Evolutionary conservation across 2,329 filamentous ascomycete genomes (phyloP), one percentile per base, ranked within the genome.

Genomic region (Diaporthe eres): DNA sequence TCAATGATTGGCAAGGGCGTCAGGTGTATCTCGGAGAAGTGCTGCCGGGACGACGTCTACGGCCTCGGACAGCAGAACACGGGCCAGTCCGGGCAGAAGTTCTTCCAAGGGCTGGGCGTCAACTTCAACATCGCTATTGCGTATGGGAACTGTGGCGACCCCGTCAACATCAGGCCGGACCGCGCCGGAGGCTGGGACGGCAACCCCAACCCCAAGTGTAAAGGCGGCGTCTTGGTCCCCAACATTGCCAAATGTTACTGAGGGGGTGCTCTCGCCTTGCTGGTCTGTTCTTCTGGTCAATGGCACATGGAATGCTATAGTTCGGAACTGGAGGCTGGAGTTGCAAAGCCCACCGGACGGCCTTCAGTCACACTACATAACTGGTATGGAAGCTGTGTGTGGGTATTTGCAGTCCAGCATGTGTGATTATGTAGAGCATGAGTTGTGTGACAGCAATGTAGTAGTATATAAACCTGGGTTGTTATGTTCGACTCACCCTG

Each of bases 41-140:
- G 75, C 75, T 77, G 75, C 75, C 39, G 58, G 7, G 47, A 31
- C 2, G 68, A 61, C 25, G 51, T 42, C 22, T 17, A 31, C 7
- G 53, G 51, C 15, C 12, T 49, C 58, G 22, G 34, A 10, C 15
- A 31, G 6, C 15, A 31, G 9, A 60, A 72, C n/a, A 31, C 47
- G 3, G 75, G 73, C 53, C n/a, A 49, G 15, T 75, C 73, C 15
- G 75, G 75, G 22, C 75, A 77, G 53, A 75, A 73, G 55, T 75
- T 77, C 47, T 31, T 70, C 44, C 28, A 31, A 7, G 47, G 28
- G 17, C 22, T 39, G 17, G 51, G 44, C 15, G 7, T 8, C 15
- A 47, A 72, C 37, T 72, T 63, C 22, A 77, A 77, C 37, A 51
- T 72, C 34, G 61, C 60, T 19, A 19, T 75, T 5, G 61, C 39